A percentile compares a stretch with the other conserved stretches of the same genome.
These are phyloP conservation scores for Exophiala lecanii-corni DNA, from an alignment of 2,329 filamentous ascomycete species.

Conservation along the genomic window DNA sequence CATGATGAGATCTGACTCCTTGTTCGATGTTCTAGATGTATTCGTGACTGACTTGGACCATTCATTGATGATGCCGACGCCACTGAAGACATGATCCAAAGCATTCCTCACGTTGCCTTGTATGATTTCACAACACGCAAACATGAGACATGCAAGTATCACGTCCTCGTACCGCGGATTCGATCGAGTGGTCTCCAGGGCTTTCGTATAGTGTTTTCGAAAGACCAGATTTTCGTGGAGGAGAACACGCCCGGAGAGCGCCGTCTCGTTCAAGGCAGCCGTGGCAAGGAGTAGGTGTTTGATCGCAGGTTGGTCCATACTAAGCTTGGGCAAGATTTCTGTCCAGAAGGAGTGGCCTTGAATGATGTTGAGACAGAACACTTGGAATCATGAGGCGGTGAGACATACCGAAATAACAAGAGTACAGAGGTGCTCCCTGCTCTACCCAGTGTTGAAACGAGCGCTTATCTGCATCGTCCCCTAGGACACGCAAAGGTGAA, in stretches of 20 bases:
- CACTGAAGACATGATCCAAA: slow-evolving; percentile 13
- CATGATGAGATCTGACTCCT: slow-evolving; percentile 10
- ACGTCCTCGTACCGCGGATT: slow-evolving; percentile 18
- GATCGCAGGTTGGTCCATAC: slow-evolving; percentile 14
- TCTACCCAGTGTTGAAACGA: slow-evolving; percentile 20
- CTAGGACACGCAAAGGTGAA: slow-evolving; percentile 11
- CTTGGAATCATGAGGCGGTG: neutral
- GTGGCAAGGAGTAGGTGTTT: slow-evolving; percentile 19
- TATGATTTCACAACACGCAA: slow-evolving; percentile 21
- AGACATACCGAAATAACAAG: slow-evolving; percentile 19
- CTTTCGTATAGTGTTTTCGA: slow-evolving; percentile 19
- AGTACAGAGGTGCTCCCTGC: slow-evolving; percentile 18
- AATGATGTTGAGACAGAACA: slow-evolving; percentile 5
- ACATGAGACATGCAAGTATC: slow-evolving; percentile 18
- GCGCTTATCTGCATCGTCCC: slow-evolving; percentile 11
- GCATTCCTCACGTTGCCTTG: slow-evolving; percentile 8
- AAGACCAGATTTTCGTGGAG: slow-evolving; percentile 15
- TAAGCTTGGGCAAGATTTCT: slow-evolving; percentile 16
- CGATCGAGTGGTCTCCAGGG: slow-evolving; percentile 14
- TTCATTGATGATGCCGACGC: slow-evolving; percentile 19
- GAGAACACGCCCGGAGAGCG: slow-evolving; percentile 7
- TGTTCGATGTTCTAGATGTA: slow-evolving; percentile 1
- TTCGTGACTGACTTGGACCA: slow-evolving; percentile 9
- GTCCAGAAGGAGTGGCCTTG: slow-evolving; percentile 19
- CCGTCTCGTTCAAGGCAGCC: slow-evolving; percentile 12